Conservation (phyloP, 495 filamentous ascomycete species). For the Penicillium taxi region DNA sequence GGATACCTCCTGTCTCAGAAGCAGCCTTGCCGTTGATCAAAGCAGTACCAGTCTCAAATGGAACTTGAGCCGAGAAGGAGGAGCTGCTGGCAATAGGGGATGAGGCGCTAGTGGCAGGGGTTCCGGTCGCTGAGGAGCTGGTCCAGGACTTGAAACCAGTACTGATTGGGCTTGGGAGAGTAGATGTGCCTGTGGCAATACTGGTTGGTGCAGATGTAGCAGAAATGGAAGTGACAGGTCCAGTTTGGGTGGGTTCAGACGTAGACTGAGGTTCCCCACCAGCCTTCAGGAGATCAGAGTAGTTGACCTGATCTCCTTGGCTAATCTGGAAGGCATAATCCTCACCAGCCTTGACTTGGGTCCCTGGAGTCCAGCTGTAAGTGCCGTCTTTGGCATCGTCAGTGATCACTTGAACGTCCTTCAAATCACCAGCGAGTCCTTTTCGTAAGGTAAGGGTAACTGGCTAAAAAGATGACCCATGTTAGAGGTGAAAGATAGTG, state of each 20-base stretch:
- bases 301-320: conserved; percentile 37
- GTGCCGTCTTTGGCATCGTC: conserved; percentile 25
- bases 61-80: conserved; percentile 3
- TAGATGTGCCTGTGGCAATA: conserved; percentile 3
- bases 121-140: conserved; percentile 10
- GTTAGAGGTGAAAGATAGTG: neutral
- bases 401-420: conserved; percentile 35
- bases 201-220: conserved; percentile 6
- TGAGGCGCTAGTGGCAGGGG: conserved; percentile 11
- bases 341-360: conserved; percentile 25
- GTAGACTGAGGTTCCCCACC: conserved; percentile 9
- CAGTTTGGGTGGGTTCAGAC: conserved; percentile 9
- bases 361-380: conserved; percentile 37
- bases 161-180: neutral
- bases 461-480: conserved; percentile 15
- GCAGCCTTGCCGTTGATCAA: conserved; percentile 8
- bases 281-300: conserved; percentile 36
- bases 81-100: conserved; percentile 6
- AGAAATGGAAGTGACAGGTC: conserved; percentile 9
- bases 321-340: conserved; percentile 43
- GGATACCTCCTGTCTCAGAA: conserved; percentile 7
- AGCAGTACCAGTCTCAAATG: conserved; percentile 6
- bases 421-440: conserved; percentile 30
- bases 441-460: conserved; percentile 40
- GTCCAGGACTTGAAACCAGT: conserved; percentile 10